phyloP scores from a whole-genome alignment of 2,329 filamentous ascomycete genomes.

The Pseudogymnoascus sp. region DNA sequence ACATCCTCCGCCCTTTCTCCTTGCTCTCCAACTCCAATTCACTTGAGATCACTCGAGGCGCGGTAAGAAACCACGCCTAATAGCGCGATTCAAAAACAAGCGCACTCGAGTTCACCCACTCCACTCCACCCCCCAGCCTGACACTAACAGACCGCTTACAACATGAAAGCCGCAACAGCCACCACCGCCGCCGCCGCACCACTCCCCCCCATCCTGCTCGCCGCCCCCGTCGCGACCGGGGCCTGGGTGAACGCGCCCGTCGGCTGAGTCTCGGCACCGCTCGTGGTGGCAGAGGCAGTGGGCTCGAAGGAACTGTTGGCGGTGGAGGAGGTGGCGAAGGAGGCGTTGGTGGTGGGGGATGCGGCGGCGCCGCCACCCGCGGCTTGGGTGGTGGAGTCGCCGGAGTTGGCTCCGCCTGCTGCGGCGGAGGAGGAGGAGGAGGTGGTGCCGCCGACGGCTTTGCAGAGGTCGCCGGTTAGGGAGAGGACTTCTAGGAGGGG shows the following conservation, averaged over 20 bases:
- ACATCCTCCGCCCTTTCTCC: neutral
- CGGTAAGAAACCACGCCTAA: neutral
- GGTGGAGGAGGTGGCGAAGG: neutral
- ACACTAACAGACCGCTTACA: neutral
- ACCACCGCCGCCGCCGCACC: neutral
- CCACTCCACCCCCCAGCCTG: neutral
- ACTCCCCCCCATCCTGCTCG: neutral
- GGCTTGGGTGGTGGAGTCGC: neutral
- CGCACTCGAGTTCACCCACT: neutral
- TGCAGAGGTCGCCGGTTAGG: slow-evolving; percentile 1
- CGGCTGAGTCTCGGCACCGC: neutral
- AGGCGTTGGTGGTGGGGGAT: neutral
- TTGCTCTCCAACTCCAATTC: neutral
- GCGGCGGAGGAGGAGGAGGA: neutral
- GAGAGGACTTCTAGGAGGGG: neutral
- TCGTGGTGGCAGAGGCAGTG: neutral
- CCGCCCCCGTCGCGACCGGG: neutral
- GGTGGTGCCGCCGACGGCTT: neutral
- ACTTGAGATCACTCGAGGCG: neutral
- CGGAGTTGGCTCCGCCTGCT: neutral
- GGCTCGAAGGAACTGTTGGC: neutral
- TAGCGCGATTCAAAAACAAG: no score
- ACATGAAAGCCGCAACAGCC: neutral
- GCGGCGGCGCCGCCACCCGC: neutral
- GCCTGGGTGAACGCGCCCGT: neutral